Conservation (phyloP, 1,284 basidiomycete species). For the Cryptococcus sp. region DNA sequence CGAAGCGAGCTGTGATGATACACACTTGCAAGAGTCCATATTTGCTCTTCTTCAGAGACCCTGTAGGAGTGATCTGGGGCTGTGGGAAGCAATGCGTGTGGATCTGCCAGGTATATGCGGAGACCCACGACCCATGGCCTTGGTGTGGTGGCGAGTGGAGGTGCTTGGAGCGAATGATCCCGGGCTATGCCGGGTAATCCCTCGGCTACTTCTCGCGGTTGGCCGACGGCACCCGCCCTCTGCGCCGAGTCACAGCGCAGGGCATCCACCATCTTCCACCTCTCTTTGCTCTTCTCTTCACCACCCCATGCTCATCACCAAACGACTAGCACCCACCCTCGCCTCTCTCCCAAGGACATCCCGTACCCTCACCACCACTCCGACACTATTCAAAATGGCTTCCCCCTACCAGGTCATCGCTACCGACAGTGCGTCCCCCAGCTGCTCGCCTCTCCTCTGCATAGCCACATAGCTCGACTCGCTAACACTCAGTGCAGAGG, state of each 20-base stretch:
- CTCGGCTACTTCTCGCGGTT: background rate
- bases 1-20: too few relatives aligned
- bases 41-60: background rate
- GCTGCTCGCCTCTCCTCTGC: conserved; percentile 8
- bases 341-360: background rate
- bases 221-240: background rate
- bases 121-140: too few relatives aligned
- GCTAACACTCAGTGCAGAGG: conserved; percentile 55
- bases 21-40: conserved; percentile 1
- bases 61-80: too few relatives aligned
- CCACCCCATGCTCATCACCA: background rate
- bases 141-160: too few relatives aligned
- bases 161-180: too few relatives aligned
- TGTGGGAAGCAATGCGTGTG: too few relatives aligned
- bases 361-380: background rate
- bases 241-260: background rate
- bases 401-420: conserved; percentile 48
- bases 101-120: too few relatives aligned
- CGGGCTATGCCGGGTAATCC: background rate
- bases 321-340: background rate
- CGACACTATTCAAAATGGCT: conserved; percentile 14
- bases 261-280: background rate
- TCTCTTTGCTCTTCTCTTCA: background rate
- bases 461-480: background rate
- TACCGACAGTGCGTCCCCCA: conserved; percentile 38